Conservation (phyloP, 495 filamentous ascomycete genomes). For the Parathielavia appendiculata region DNA sequence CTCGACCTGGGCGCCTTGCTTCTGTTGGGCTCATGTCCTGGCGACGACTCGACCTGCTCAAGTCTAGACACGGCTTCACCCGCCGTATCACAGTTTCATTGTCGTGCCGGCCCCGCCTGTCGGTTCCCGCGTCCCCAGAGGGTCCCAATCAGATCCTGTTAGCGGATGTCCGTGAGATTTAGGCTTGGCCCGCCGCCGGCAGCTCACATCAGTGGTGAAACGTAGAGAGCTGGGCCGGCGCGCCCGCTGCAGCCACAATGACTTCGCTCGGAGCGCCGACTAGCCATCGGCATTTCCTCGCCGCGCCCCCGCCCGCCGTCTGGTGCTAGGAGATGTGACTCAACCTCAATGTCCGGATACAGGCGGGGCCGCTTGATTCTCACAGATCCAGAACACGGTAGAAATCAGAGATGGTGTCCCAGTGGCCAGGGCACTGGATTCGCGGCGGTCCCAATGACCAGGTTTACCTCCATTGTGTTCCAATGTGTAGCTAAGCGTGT, state of each 20-base stretch:
- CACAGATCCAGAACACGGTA: conserved; percentile 20
- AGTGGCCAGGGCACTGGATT: conserved; percentile 38
- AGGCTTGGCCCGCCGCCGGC: background rate
- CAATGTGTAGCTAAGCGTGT: conserved; percentile 42
- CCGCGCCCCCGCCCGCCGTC: no score
- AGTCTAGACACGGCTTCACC: background rate
- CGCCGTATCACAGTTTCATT: background rate
- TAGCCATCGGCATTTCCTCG: no score
- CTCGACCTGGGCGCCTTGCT: background rate
- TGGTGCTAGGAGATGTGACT: conserved; percentile 9
- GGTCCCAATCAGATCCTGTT: background rate
- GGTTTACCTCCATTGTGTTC: conserved; percentile 47
- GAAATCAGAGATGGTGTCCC: conserved; percentile 28
- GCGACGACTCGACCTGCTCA: background rate
- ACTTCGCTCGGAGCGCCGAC: conserved; percentile 10
- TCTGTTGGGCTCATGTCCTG: background rate
- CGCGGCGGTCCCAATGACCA: conserved; percentile 49
- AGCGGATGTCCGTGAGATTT: background rate
- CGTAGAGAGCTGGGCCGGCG: background rate
- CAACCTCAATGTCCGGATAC: conserved; percentile 23
- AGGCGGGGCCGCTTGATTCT: conserved; percentile 27
- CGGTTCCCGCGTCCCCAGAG: background rate
- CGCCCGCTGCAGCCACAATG: conserved; percentile 15
- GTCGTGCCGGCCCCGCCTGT: background rate
- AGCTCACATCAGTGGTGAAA: background rate